A percentile compares a stretch with the other conserved stretches of the same genome.
phyloP scores from a whole-genome alignment of 2,329 filamentous ascomycete genomes.

The Cladosporium sp. region DNA sequence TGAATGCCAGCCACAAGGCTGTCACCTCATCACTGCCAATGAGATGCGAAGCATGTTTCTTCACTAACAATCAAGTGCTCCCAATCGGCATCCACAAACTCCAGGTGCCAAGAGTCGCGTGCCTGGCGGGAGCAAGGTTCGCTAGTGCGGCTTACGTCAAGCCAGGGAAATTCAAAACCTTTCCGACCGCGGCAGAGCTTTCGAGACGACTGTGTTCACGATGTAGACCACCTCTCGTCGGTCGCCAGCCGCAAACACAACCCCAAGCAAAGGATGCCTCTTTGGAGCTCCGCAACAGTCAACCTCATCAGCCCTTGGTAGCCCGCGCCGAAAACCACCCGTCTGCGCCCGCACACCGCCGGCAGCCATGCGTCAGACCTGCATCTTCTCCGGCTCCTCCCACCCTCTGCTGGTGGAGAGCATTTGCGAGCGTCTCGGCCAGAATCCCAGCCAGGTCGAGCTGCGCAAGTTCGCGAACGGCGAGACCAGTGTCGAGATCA shows the following conservation, averaged over 20 bases:
- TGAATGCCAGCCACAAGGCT: too few species aligned
- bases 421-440: constrained; percentile 61
- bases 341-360: background rate
- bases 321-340: background rate
- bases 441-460: constrained; percentile 52
- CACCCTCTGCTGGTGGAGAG: constrained; percentile 58
- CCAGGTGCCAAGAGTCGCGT: too few species aligned
- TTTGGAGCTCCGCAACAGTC: constrained; percentile 15
- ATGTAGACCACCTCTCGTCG: constrained; percentile 14
- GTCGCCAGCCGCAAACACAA: constrained; percentile 2
- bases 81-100: too few species aligned
- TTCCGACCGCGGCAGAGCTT: background rate
- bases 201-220: background rate
- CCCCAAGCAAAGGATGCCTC: constrained; percentile 17
- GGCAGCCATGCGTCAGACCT: constrained; percentile 55
- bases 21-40: too few species aligned
- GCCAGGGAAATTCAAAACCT: background rate
- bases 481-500: constrained; percentile 63
- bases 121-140: too few species aligned
- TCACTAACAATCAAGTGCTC: too few species aligned
- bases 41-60: too few species aligned
- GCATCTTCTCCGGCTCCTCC: constrained; percentile 62
- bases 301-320: background rate
- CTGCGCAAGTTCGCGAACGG: constrained; percentile 64
- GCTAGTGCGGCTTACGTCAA: background rate